These are phyloP conservation scores for Diplodia intermedia DNA, from an alignment of 2,329 filamentous ascomycete genomes.

Conservation along the genomic window DNA sequence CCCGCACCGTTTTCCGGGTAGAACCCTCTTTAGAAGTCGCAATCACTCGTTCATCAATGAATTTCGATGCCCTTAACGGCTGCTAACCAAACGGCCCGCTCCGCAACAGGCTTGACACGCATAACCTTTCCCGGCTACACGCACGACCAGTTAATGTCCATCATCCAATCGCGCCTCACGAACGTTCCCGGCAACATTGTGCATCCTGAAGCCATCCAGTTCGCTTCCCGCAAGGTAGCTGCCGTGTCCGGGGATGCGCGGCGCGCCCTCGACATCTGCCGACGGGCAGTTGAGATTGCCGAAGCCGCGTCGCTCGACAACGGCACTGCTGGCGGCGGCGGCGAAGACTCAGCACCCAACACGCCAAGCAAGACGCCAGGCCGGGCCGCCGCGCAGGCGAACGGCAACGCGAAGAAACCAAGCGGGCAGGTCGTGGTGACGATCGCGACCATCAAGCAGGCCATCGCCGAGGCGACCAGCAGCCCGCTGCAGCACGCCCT, in stretches of 20 bases:
- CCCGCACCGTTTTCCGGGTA: background rate
- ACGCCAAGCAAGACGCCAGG: conserved; percentile 67
- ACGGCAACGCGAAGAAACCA: background rate
- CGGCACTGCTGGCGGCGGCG: conserved; percentile 45
- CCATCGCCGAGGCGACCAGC: conserved; percentile 92
- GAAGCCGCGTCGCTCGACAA: conserved; percentile 68
- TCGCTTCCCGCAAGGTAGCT: conserved; percentile 94
- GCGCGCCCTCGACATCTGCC: conserved; percentile 91
- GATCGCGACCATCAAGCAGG: conserved; percentile 90
- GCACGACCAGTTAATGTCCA: conserved; percentile 95
- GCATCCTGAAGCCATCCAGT: conserved; percentile 91
- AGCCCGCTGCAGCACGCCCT: conserved; percentile 91
- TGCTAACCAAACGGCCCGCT: background rate
- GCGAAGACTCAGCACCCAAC: conserved; percentile 51
- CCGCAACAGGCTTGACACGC: conserved; percentile 71
- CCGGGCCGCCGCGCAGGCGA: conserved; percentile 11
- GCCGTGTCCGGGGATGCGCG: conserved; percentile 94
- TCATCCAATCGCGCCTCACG: conserved; percentile 91
- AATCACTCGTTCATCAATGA: background rate
- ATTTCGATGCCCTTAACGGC: background rate
- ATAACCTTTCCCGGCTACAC: conserved; percentile 98
- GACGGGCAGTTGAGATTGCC: conserved; percentile 91
- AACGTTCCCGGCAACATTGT: conserved; percentile 90
- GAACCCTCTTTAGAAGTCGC: background rate
- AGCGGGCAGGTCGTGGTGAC: conserved; percentile 65